These are phyloP conservation scores for Trichomonas tenax DNA, from an alignment of 208 protist species.

Conservation along the genomic window DNA sequence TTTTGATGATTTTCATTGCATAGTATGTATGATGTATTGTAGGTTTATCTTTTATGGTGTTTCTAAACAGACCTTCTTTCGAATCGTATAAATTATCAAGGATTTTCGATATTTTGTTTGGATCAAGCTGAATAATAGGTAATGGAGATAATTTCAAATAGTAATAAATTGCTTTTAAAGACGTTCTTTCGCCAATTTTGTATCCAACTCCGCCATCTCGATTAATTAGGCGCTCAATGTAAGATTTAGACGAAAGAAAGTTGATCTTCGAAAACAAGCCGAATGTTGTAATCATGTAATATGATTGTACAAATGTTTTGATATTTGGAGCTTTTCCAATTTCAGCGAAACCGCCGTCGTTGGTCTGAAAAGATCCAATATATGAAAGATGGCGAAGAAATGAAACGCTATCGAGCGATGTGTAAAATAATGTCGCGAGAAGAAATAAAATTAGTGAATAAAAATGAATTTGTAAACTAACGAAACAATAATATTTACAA, in stretches of 20 bases:
- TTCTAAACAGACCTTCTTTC: not conserved
- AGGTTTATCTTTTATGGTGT: not conserved
- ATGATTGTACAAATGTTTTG: not conserved
- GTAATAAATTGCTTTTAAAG: not conserved
- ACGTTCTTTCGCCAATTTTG: not conserved
- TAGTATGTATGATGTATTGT: not conserved
- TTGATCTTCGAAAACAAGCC: not conserved
- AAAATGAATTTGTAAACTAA: too few relatives aligned
- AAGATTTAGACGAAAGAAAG: not conserved
- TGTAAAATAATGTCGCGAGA: not conserved
- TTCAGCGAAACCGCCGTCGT: not conserved
- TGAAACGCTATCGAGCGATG: not conserved
- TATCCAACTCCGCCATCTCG: not conserved
- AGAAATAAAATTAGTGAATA: too few relatives aligned
- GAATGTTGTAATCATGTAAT: not conserved
- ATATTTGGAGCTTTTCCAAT: not conserved
- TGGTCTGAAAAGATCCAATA: not conserved
- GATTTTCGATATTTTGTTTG: not conserved
- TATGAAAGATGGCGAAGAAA: not conserved
- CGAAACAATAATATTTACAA: too few relatives aligned
- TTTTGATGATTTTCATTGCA: not conserved
- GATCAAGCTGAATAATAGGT: not conserved
- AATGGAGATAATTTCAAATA: not conserved
- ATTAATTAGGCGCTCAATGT: not conserved
- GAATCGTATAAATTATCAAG: not conserved